Percentiles rank a stretch among this genome's conserved stretches.
These are phyloP conservation scores for Aspergillus calidoustus DNA, from an alignment of 2,329 filamentous ascomycete species.

Conservation along the genomic window DNA sequence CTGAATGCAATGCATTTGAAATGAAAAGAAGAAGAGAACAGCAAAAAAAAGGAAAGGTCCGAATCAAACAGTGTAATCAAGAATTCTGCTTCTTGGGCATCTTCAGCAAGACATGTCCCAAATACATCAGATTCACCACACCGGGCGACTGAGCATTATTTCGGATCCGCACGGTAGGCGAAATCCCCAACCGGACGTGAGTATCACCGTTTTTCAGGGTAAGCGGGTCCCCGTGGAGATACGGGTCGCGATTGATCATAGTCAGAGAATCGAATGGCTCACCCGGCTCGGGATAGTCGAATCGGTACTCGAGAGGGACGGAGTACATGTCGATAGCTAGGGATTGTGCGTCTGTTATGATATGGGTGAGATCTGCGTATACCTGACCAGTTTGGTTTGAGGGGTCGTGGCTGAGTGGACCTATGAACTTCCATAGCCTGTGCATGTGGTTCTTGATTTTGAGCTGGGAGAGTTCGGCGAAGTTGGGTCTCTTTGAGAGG, in stretches of 20 bases:
- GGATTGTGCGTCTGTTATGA: conserved; percentile 35
- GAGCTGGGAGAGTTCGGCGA: conserved; percentile 29
- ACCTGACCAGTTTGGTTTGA: conserved; percentile 15
- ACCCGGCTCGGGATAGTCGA: conserved; percentile 30
- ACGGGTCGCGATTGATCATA: conserved; percentile 33
- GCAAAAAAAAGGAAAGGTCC: too few species aligned
- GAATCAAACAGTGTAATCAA: conserved; percentile 1
- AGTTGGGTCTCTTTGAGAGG: conserved; percentile 27
- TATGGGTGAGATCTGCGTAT: conserved; percentile 26
- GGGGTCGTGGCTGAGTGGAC: conserved; percentile 27
- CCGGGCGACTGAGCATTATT: conserved; percentile 22
- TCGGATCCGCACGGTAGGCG: conserved; percentile 28
- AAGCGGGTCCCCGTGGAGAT: conserved; percentile 21
- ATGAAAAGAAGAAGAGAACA: background rate
- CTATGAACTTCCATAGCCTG: conserved; percentile 29
- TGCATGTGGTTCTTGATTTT: conserved; percentile 24
- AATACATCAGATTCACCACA: conserved; percentile 20
- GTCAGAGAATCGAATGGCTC: conserved; percentile 29
- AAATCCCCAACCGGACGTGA: conserved; percentile 28
- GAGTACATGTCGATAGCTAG: conserved; percentile 35
- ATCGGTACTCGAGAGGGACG: conserved; percentile 31
- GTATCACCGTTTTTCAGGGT: conserved; percentile 19
- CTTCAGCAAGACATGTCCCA: conserved; percentile 28
- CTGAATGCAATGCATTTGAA: background rate
- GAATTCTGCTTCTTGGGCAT: conserved; percentile 6